Evolutionary conservation across 1,284 basidiomycete species (phyloP), one percentile per base, ranked within the genome.

Genomic region (Malassezia globosa): DNA sequence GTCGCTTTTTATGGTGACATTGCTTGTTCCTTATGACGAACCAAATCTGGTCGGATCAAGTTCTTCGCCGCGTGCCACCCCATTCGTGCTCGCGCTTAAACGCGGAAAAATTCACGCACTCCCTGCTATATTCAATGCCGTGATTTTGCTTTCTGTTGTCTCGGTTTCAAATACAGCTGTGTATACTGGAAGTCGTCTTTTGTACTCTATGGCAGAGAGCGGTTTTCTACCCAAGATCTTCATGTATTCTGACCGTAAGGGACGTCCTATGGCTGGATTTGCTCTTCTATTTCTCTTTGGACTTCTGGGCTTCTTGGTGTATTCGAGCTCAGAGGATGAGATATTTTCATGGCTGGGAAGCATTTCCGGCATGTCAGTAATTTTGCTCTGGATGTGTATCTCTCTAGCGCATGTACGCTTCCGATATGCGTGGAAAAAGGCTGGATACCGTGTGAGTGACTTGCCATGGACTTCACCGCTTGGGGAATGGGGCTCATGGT

Each of bases 1-100:
- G 7, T 71, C 73, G 3, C 77, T 87, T 33, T 69, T 74, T 44
- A 73, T 77, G 55, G 73, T 77, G 44, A 36, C 49, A 13, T 31
- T 51, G 4, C 38, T 42, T 33, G 49, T 51, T 5, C 49, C 43
- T n/a, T 46, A 41, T 22, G 33, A 46, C 26, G 43, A 46, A 7
- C 19, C 31, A 7, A 19, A 16, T 11, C 36, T 51, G 19, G 16
- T 73, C 41, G 73, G 72, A 3, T 65, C 73, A 46, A 46, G 38
- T 40, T 36, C 64, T 24, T 72, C 75, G 43, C 74, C 76, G 18
- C 60, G 38, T 51, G 70, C 50, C 61, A 76, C 74, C 3, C 77
- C 77, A 7, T 77, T 78, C 62, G 77, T 78, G 51, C 73, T 77
- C 43, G 72, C 76, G 35, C 64, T 76, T 46, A 57, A 63, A 46